These are phyloP conservation scores for Nicotiana tomentosiformis DNA, from an alignment of 257 asterid species.

Conservation along the genomic window DNA sequence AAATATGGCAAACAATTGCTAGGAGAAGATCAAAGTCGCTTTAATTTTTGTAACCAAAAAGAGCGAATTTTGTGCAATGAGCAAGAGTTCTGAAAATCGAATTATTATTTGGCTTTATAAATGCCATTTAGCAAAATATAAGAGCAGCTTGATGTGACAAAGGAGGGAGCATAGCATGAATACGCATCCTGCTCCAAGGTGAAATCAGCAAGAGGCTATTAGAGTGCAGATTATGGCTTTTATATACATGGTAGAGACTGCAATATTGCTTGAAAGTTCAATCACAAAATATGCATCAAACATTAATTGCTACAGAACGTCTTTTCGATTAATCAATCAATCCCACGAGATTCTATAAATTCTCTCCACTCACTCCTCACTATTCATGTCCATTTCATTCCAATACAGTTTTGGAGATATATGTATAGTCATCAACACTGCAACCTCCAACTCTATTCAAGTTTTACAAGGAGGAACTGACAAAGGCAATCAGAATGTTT, in stretches of 20 bases:
- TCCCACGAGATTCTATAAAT: neutral
- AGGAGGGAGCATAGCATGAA: neutral
- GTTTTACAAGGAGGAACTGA: neutral
- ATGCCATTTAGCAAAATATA: neutral
- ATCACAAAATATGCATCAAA: neutral
- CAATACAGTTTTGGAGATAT: neutral
- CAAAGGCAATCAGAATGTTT: neutral
- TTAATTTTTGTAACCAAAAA: neutral
- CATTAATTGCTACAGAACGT: neutral
- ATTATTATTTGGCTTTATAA: neutral
- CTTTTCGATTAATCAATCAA: neutral
- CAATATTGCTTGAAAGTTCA: neutral
- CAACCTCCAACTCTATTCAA: neutral
- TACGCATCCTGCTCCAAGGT: neutral
- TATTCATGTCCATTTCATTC: neutral
- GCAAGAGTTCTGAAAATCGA: neutral
- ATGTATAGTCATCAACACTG: neutral
- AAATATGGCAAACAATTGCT: neutral
- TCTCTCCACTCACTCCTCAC: neutral
- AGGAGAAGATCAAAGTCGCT: neutral
- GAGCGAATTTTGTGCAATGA: neutral
- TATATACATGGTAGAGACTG: neutral
- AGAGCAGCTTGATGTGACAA: neutral
- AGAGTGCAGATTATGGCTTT: neutral
- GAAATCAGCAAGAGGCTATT: neutral